Percentiles rank a stretch among this genome's conserved stretches.
phyloP scores from a whole-genome alignment of 2,329 filamentous ascomycete genomes.

The Aspergillus bombycis region DNA sequence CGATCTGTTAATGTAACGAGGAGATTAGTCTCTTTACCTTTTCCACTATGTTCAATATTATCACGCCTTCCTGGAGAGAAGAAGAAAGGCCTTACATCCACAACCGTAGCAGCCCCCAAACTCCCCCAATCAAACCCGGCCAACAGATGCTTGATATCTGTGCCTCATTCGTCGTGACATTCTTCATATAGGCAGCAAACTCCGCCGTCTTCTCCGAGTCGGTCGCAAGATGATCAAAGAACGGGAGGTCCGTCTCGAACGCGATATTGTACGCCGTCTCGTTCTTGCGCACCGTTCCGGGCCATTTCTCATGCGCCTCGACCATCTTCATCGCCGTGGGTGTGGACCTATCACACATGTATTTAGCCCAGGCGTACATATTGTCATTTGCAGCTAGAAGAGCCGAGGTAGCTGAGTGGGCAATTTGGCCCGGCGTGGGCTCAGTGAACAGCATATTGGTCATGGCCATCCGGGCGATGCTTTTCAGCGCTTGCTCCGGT shows the following conservation, averaged over 20 bases:
- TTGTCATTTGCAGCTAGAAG: constrained; percentile 38
- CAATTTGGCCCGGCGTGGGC: constrained; percentile 52
- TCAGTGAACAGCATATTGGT: constrained; percentile 61
- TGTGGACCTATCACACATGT: no score
- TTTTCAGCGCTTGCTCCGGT: constrained; percentile 27
- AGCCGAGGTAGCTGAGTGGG: constrained; percentile 59
- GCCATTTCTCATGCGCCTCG: constrained; percentile 26
- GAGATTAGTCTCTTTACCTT: no score
- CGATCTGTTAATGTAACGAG: no score
- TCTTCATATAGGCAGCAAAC: no score
- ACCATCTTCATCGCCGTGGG: no score
- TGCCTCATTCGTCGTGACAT: constrained; percentile 46
- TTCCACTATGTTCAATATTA: no score
- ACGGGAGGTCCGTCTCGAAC: constrained; percentile 31
- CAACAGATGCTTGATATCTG: constrained; percentile 50
- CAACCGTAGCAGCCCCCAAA: constrained; percentile 53
- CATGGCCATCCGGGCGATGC: constrained; percentile 59
- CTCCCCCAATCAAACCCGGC: constrained; percentile 57
- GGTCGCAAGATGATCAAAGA: no score
- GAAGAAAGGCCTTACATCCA: constrained; percentile 49
- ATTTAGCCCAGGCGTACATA: constrained; percentile 55
- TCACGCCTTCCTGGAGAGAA: background rate
- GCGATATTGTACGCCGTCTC: constrained; percentile 34
- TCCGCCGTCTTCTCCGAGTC: no score
- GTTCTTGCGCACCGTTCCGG: constrained; percentile 20